phyloP scores from a whole-genome alignment of 768 basidiomycete genomes.

The Pisolithus tinctorius region DNA sequence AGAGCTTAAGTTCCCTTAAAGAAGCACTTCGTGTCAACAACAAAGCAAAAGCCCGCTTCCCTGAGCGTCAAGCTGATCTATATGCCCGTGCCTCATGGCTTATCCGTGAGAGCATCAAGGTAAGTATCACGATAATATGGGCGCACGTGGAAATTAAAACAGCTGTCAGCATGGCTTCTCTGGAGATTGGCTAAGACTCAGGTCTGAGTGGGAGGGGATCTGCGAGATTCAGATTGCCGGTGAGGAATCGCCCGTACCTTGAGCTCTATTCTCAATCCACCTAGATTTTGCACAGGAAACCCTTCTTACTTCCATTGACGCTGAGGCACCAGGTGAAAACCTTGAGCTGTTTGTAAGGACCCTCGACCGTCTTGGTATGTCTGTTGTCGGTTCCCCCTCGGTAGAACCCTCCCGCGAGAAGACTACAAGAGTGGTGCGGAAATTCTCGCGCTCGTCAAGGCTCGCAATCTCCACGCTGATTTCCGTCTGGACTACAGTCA shows the following conservation, averaged over 20 bases:
- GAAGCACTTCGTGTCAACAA: constrained; percentile 51
- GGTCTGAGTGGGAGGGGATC: constrained; percentile 34
- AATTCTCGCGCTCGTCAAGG: constrained; percentile 41
- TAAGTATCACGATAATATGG: constrained; percentile 59
- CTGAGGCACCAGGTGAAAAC: constrained; percentile 37
- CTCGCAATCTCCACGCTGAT: constrained; percentile 39
- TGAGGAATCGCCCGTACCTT: constrained; percentile 14
- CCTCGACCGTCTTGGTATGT: constrained; percentile 32
- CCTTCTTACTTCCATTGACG: constrained; percentile 34
- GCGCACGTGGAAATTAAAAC: constrained; percentile 64
- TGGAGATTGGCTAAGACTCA: constrained; percentile 45
- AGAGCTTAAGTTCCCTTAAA: constrained; percentile 37
- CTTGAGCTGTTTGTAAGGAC: constrained; percentile 39
- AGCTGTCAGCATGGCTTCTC: constrained; percentile 45
- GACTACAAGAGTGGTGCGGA: constrained; percentile 48
- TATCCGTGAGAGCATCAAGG: constrained; percentile 50
- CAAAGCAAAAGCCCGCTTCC: constrained; percentile 44
- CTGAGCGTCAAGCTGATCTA: constrained; percentile 37
- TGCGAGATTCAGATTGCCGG: constrained; percentile 58
- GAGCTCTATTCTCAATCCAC: neutral
- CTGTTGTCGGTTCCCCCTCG: constrained; percentile 57
- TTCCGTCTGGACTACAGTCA: constrained; percentile 69
- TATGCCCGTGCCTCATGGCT: constrained; percentile 46
- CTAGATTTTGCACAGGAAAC: constrained; percentile 56
- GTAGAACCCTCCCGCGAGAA: constrained; percentile 45